phyloP scores from a whole-genome alignment of 1,139 yeast species.

The Candida dubliniensis region DNA sequence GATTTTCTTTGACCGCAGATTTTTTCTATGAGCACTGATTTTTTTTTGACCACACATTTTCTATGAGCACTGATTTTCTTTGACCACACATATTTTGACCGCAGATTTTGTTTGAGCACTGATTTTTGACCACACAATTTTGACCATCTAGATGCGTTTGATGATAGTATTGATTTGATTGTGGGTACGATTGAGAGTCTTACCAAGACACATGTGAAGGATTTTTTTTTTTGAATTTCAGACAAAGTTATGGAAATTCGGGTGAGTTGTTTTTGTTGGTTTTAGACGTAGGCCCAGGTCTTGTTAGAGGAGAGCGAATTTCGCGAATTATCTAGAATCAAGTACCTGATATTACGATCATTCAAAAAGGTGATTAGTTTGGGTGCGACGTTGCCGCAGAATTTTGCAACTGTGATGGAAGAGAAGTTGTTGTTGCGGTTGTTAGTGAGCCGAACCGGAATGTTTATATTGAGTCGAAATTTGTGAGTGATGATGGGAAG shows the following conservation, averaged over 20 bases:
- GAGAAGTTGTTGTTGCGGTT: not conserved
- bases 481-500: not conserved
- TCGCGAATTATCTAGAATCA: too few relatives aligned
- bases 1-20: too few relatives aligned
- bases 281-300: not conserved
- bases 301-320: not conserved
- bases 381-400: not conserved
- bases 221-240: too few relatives aligned
- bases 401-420: not conserved
- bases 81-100: too few relatives aligned
- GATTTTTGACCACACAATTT: too few relatives aligned
- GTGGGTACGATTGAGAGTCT: not conserved
- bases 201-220: not conserved
- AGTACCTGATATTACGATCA: too few relatives aligned
- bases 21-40: too few relatives aligned
- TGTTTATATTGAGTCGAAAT: not conserved
- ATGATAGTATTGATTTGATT: not conserved
- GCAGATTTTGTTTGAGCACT: too few relatives aligned
- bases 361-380: too few relatives aligned
- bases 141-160: not conserved
- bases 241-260: not conserved
- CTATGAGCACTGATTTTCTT: too few relatives aligned
- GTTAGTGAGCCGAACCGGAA: not conserved
- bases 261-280: too few relatives aligned
- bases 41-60: too few relatives aligned